These are phyloP conservation scores for Kodamaea kaohsiungensis DNA, from an alignment of 805 yeast species.

Conservation along the genomic window DNA sequence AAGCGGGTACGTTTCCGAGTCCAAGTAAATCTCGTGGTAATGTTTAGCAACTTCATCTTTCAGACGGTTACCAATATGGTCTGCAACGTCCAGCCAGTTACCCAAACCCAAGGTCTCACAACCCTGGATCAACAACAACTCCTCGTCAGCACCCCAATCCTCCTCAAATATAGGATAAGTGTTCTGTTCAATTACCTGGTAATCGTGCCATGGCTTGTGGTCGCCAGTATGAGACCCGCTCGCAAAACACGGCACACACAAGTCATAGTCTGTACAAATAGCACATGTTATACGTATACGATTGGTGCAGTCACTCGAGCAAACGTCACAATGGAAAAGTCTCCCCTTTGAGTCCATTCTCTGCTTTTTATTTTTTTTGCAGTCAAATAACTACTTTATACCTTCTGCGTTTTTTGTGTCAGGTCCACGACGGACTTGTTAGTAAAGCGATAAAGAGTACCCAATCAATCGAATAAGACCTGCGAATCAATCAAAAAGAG, in stretches of 20 bases:
- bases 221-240: conserved; percentile 76
- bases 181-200: conserved; percentile 88
- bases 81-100: conserved; percentile 98
- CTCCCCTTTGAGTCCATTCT: conserved; percentile 40
- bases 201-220: conserved; percentile 94
- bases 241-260: conserved; percentile 98
- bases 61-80: conserved; percentile 88
- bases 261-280: conserved; percentile 86
- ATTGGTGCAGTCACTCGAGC: conserved; percentile 94
- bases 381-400: not conserved
- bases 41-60: conserved; percentile 91
- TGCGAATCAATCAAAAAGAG: conserved; percentile 4
- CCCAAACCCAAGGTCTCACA: conserved; percentile 91
- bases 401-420: conserved; percentile 1
- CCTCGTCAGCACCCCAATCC: conserved; percentile 99
- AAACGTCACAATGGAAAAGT: conserved; percentile 86
- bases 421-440: not conserved
- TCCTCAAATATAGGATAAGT: conserved; percentile 87
- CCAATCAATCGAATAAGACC: conserved; percentile 4
- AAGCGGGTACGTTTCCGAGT: conserved; percentile 76
- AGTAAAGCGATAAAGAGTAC: not conserved
- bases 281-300: conserved; percentile 92
- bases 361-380: not conserved
- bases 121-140: conserved; percentile 82
- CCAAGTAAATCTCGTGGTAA: conserved; percentile 69